These are phyloP conservation scores for Carex scoparia DNA, from an alignment of 176 grass and related monocot genomes.

Conservation along the genomic window DNA sequence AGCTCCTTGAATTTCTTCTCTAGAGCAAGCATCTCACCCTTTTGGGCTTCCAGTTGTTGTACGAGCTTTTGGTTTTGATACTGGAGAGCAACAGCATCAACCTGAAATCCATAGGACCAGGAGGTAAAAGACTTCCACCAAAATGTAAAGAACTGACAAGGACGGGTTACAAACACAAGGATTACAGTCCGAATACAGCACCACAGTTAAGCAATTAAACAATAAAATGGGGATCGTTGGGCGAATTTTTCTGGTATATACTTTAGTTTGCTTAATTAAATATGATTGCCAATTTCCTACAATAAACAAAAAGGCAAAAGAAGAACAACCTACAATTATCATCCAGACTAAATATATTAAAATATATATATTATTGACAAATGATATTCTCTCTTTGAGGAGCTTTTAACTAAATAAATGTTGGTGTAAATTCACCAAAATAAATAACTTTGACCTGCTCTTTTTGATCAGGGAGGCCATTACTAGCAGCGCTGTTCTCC, in stretches of 20 bases:
- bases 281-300: neutral
- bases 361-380: neutral
- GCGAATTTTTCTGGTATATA: neutral
- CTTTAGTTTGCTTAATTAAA: neutral
- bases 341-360: neutral
- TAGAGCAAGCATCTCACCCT: constrained; percentile 62
- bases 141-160: neutral
- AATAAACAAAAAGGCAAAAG: neutral
- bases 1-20: constrained; percentile 67
- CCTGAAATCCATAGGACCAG: constrained; percentile 24
- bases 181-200: neutral
- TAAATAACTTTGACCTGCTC: constrained; percentile 23
- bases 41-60: constrained; percentile 81
- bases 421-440: neutral
- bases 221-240: neutral
- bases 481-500: constrained; percentile 14
- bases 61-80: constrained; percentile 93
- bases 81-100: constrained; percentile 75
- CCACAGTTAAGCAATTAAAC: neutral
- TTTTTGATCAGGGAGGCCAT: constrained; percentile 27
- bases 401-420: neutral
- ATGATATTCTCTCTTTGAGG: neutral
- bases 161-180: neutral
- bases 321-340: neutral
- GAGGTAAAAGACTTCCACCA: neutral